These are phyloP conservation scores for Vanilla planifolia DNA, from an alignment of 106 monocot species.

Conservation along the genomic window DNA sequence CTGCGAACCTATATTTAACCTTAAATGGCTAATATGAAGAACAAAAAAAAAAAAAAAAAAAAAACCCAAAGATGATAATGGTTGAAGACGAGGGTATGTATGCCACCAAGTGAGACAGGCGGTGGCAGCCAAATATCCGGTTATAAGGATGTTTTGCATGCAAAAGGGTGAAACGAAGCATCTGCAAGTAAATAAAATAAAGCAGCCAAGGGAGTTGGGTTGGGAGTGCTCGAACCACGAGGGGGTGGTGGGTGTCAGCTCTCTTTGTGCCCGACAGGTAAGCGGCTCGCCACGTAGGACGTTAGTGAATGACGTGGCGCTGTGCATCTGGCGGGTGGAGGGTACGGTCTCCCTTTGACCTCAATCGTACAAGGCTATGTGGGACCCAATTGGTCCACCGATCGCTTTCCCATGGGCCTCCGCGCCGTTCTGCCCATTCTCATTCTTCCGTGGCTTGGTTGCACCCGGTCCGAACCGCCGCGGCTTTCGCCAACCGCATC, in stretches of 20 bases:
- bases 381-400: too few species aligned
- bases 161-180: not conserved
- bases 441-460: too few species aligned
- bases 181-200: not conserved
- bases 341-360: too few species aligned
- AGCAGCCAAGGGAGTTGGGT: not conserved
- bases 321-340: not conserved
- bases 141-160: constrained; percentile 5
- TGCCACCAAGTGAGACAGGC: too few species aligned
- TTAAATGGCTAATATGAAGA: not conserved
- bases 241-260: not conserved
- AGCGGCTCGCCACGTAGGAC: constrained; percentile 1
- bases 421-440: too few species aligned
- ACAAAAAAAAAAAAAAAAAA: not conserved
- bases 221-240: constrained; percentile 3
- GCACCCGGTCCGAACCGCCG: too few species aligned
- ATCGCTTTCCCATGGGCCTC: too few species aligned
- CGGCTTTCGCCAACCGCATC: too few species aligned
- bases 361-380: not conserved
- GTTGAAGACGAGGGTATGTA: too few species aligned
- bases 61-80: not conserved
- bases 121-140: constrained; percentile 5
- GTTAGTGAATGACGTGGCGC: not conserved
- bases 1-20: not conserved
- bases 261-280: constrained; percentile 2